A percentile compares a stretch with the other conserved stretches of the same genome.
Evolutionary conservation across 2,329 filamentous ascomycete species (phyloP).

Genomic region (Ustilaginoidea virens): DNA sequence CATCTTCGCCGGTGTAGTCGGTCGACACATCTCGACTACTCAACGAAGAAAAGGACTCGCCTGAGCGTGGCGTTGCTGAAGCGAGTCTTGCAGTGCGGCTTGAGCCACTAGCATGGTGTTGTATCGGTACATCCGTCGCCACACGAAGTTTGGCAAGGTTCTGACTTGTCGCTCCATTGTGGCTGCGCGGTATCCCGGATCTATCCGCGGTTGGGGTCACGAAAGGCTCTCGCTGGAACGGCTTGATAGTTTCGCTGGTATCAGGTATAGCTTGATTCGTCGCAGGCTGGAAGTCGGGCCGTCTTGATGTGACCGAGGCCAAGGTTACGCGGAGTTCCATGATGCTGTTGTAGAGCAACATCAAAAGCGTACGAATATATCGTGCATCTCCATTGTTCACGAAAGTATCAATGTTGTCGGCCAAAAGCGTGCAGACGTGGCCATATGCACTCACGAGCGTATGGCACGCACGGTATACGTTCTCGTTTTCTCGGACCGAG

Average conservation of each 20-base stretch:
- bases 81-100: conserved; percentile 35
- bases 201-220: conserved; percentile 37
- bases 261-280: conserved; percentile 8
- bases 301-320: conserved; percentile 16
- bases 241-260: conserved; percentile 32
- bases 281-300: conserved; percentile 8
- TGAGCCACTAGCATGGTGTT: conserved; percentile 31
- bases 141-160: conserved; percentile 39
- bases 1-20: conserved; percentile 62
- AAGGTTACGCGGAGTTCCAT: conserved; percentile 48
- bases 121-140: conserved; percentile 34
- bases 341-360: conserved; percentile 50
- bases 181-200: conserved; percentile 17
- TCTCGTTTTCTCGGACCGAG: conserved; percentile 41
- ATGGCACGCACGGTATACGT: conserved; percentile 45
- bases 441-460: conserved; percentile 50
- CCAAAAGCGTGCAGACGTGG: conserved; percentile 46
- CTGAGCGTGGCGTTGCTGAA: conserved; percentile 63
- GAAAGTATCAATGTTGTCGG: conserved; percentile 46
- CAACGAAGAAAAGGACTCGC: conserved; percentile 58
- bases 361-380: conserved; percentile 48
- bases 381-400: conserved; percentile 50
- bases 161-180: conserved; percentile 25
- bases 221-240: conserved; percentile 35
- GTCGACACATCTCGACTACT: conserved; percentile 29